Evolutionary conservation across 140 eudicot species (phyloP).

Genomic region (Erigeron philadelphicus): DNA sequence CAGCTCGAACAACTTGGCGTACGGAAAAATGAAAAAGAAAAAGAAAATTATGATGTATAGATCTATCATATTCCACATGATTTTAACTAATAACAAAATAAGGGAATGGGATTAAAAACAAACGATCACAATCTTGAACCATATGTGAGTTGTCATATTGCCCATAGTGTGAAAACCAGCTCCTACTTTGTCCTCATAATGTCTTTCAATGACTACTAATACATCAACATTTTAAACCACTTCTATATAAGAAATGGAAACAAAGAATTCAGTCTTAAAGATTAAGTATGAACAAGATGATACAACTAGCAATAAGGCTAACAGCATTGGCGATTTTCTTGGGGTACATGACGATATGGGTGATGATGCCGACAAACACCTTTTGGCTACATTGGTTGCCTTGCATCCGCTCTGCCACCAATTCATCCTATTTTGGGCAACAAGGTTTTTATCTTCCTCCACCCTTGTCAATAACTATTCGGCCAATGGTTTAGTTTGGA

Average conservation of each 20-base stretch:
- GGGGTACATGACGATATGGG: slow-evolving; percentile 62
- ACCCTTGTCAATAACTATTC: not conserved
- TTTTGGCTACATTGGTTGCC: slow-evolving; percentile 64
- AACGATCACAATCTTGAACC: slow-evolving; percentile 4
- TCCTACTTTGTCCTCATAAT: slow-evolving; percentile 28
- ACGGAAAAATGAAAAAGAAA: too few relatives aligned
- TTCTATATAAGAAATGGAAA: slow-evolving; percentile 21
- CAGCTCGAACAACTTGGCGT: too few relatives aligned
- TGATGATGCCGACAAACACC: slow-evolving; percentile 67
- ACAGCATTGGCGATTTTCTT: slow-evolving; percentile 29
- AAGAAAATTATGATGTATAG: too few relatives aligned
- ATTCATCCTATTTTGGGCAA: slow-evolving; percentile 44
- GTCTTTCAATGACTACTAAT: slow-evolving; percentile 25
- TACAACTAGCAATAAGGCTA: slow-evolving; percentile 31
- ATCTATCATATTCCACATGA: too few relatives aligned
- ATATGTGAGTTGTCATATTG: not conserved
- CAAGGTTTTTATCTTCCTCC: slow-evolving; percentile 42
- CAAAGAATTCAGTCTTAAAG: slow-evolving; percentile 3
- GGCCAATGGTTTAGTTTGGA: too few relatives aligned
- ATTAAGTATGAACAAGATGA: slow-evolving; percentile 20
- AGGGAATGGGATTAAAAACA: not conserved
- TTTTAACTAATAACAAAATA: too few relatives aligned
- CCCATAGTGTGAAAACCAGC: slow-evolving; percentile 25
- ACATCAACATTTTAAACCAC: slow-evolving; percentile 11
- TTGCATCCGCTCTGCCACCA: slow-evolving; percentile 32